These are phyloP conservation scores for Colletotrichum musicola DNA, from an alignment of 2,329 filamentous ascomycete species.

Conservation along the genomic window DNA sequence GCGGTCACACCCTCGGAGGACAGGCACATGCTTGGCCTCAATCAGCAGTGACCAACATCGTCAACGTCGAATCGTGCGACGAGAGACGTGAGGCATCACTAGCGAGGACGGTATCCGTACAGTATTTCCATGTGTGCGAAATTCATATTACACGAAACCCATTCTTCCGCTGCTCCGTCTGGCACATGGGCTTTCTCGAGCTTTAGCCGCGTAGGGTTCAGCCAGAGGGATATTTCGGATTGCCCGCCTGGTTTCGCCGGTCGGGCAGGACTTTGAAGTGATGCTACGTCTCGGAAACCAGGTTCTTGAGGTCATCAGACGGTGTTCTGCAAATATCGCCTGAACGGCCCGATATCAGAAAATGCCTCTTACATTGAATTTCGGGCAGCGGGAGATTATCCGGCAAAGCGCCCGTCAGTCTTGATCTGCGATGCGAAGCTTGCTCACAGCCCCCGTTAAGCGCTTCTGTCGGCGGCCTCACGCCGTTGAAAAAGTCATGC, in stretches of 20 bases:
- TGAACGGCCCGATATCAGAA: slow-evolving; percentile 21
- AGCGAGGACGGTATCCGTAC: no score
- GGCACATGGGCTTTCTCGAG: neutral
- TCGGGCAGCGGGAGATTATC: slow-evolving; percentile 9
- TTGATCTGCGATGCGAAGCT: slow-evolving; percentile 4
- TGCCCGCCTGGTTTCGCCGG: neutral
- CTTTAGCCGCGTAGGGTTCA: neutral
- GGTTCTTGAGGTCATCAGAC: no score
- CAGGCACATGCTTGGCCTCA: slow-evolving; percentile 6
- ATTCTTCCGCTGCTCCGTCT: neutral
- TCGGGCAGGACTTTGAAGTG: no score
- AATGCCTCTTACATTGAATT: slow-evolving; percentile 1
- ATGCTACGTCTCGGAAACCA: no score
- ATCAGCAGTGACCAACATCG: no score
- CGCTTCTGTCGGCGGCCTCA: slow-evolving; percentile 21
- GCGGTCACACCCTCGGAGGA: neutral
- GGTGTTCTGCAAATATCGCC: neutral
- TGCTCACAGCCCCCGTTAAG: neutral
- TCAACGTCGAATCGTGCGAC: no score
- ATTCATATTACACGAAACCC: neutral
- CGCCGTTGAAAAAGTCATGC: neutral
- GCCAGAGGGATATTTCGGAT: neutral
- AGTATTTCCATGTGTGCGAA: neutral
- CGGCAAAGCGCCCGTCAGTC: neutral
- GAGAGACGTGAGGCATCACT: no score